Evolutionary conservation across 768 basidiomycete genomes (phyloP), one percentile per base, ranked within the genome.

Genomic region (Tulasnella sp.): DNA sequence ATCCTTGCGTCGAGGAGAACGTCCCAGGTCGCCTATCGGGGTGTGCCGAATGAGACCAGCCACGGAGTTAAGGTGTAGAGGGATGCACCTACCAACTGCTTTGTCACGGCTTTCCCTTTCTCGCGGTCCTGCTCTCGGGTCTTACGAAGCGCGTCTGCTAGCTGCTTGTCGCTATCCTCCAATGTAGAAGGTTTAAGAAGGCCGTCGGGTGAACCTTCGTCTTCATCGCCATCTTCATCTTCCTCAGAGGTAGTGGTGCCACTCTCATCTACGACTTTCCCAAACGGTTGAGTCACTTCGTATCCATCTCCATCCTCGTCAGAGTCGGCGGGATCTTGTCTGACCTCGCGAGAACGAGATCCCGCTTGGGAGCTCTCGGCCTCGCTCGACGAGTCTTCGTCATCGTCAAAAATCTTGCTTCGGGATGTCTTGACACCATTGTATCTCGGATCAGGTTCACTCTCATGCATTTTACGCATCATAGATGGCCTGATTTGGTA

Each of bases 1-100:
- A 98, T 98, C 34, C 94, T 81, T n/a, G 87, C 81, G 68, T 96
- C 89, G 27, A 97, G 76, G 38, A 97, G 75, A 3, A 78, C 75
- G 69, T 97, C 91, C 87, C 91, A 96, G 34, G 92, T 70, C 30
- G 45, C 48, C 57, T 59, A 45, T 30, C 44, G 21, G 21, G n/a
- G n/a, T 21, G 49, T 5, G 15, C n/a, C 8, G 21, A 5, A 15
- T 1, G 7, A 30, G 29, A 59, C 15, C 31, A 19, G n/a, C 4
- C 11, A 7, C 2, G 29, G 25, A 27, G 29, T 34, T 19, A n/a
- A 48, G 3, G 21, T 15, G 25, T 5, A 12, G 25, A 25, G 10
- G 17, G 1, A 49, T 21, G 51, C 48, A 73, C 87, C 60, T 66
- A 87, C 94, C 56, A 92, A 79, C 72, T 98, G 94, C 62, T 78